Percentiles rank a stretch among this genome's conserved stretches.
These are phyloP conservation scores for Globisporangium camurandrum DNA, from an alignment of 352 stramenopile genomes.

Conservation along the genomic window DNA sequence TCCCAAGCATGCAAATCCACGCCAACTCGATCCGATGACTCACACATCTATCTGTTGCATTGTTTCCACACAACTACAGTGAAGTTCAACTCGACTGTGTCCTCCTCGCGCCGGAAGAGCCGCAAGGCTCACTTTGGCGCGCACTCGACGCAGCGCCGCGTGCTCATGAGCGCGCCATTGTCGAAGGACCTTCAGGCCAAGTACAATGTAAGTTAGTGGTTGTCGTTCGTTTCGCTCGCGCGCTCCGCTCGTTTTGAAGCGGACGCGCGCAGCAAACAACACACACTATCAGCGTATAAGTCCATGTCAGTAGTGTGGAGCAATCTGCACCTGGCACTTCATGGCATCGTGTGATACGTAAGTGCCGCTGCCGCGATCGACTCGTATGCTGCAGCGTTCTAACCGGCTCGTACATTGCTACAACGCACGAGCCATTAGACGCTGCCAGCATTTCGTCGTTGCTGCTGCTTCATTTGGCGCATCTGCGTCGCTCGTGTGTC, in stretches of 20 bases:
- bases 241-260: no score
- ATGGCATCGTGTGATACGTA: constrained; percentile 84
- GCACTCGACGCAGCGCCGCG: constrained; percentile 93
- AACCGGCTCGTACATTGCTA: no score
- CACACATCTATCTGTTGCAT: no score
- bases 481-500: neutral
- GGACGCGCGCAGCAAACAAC: no score
- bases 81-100: constrained; percentile 93
- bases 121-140: constrained; percentile 99
- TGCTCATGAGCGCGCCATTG: constrained; percentile 97
- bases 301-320: constrained; percentile 62
- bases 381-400: no score
- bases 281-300: constrained; percentile 86
- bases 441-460: no score
- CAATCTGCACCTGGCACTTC: constrained; percentile 65
- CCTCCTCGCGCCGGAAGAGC: constrained; percentile 95
- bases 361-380: constrained; percentile 35
- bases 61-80: no score
- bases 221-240: constrained; percentile 8
- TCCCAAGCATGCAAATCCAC: no score
- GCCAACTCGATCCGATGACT: no score
- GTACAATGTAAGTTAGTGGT: constrained; percentile 96
- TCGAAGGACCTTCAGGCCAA: constrained; percentile 99
- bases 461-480: neutral
- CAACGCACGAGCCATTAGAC: no score